Evolutionary conservation across 202 grass and related monocot genomes (phyloP).

Genomic region (Carex arenaria): DNA sequence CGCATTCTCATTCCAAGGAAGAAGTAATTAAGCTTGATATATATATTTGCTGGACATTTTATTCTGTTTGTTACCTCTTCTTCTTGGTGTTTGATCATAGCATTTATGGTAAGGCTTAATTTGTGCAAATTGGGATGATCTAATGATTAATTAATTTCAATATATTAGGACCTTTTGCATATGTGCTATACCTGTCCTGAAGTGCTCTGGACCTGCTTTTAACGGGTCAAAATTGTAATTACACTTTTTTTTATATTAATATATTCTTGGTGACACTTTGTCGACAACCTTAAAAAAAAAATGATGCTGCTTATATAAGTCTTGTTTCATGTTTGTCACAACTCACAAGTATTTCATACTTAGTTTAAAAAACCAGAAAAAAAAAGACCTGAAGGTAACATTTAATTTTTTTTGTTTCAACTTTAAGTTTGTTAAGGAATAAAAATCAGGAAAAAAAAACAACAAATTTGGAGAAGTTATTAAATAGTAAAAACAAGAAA

Average conservation of each 20-base stretch:
- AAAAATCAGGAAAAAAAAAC: too few relatives aligned
- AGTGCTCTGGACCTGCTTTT: too few relatives aligned
- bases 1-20: slow-evolving; percentile 84
- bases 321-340: neutral
- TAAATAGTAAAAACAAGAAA: too few relatives aligned
- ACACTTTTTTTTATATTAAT: too few relatives aligned
- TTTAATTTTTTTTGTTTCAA: too few relatives aligned
- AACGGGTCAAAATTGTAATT: too few relatives aligned
- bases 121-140: neutral
- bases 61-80: neutral
- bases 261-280: too few relatives aligned
- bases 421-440: too few relatives aligned
- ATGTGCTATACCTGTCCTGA: neutral
- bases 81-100: slow-evolving; percentile 2
- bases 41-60: neutral
- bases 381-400: too few relatives aligned
- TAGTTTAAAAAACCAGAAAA: neutral
- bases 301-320: neutral
- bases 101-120: neutral
- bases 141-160: neutral
- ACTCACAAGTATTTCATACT: neutral
- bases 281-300: too few relatives aligned
- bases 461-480: too few relatives aligned
- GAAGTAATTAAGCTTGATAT: slow-evolving; percentile 47
- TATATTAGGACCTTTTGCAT: neutral